Evolutionary conservation across 257 asterid species (phyloP).

Genomic region (Nicotiana tomentosiformis): DNA sequence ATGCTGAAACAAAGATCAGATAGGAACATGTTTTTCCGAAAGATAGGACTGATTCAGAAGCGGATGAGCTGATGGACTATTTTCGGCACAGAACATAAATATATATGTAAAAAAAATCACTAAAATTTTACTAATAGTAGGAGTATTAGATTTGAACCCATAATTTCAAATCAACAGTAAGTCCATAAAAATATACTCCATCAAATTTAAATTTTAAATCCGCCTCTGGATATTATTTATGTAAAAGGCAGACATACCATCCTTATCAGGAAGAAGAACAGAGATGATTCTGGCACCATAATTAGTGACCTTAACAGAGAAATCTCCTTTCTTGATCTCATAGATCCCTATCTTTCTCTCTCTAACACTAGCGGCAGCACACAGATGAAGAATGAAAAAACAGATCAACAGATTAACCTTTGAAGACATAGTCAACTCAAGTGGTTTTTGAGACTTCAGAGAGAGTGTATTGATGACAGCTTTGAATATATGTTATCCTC

Average conservation of each 20-base stretch:
- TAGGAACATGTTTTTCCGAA: not conserved
- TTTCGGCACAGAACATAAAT: not conserved
- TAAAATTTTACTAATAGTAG: not conserved
- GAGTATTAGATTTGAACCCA: not conserved
- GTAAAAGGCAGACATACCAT: conserved; percentile 35
- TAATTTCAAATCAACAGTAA: not conserved
- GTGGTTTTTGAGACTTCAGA: not conserved
- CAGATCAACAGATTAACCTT: conserved; percentile 17
- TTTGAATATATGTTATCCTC: not conserved
- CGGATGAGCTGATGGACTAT: not conserved
- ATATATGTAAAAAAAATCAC: not conserved
- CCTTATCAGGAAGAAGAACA: conserved; percentile 65
- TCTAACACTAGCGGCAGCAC: not conserved
- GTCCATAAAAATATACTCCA: not conserved
- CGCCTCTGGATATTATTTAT: too few relatives aligned
- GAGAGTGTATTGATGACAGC: not conserved
- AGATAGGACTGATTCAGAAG: not conserved
- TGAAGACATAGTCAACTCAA: conserved; percentile 14
- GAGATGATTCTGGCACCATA: conserved; percentile 81
- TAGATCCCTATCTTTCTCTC: not conserved
- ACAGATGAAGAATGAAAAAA: conserved; percentile 21
- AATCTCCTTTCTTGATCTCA: conserved; percentile 37
- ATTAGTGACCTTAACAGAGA: conserved; percentile 57
- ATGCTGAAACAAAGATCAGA: not conserved
- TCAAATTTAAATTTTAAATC: not conserved